Evolutionary conservation across 2,329 filamentous ascomycete species (phyloP), one percentile per base, ranked within the genome.

Genomic region (Lecanicillium sp.): DNA sequence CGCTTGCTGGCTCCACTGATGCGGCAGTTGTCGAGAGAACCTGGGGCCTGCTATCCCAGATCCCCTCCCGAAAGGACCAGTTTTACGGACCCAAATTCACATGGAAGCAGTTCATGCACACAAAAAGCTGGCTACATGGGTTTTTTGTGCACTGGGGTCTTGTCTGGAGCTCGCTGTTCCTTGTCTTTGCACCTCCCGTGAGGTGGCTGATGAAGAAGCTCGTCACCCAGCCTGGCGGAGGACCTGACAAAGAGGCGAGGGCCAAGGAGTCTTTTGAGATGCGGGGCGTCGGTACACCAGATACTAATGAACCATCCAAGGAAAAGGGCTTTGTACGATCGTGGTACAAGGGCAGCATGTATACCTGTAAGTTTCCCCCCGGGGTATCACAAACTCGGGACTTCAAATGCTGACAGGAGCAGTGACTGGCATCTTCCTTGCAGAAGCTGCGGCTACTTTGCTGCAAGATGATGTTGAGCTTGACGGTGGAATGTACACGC

Each of bases 401-500:
- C 11, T 33, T 14, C 30, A 13, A 8, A 22, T 29, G n/a, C n/a
- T 35, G 14, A 37, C 13, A n/a, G 14, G 41, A 20, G 33, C 37
- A 81, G 78, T 85, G 37, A 87, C 83, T 4, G 84, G 71, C 1
- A 52, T 79, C 14, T 66, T 82, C 19, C 52, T 85, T 12, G 70
- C 72, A 2, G 70, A 86, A 49, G 83, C 73, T 11, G 83, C 82
- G 4, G 61, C 73, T 29, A 77, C 78, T 0, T 63, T 89, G 22
- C 61, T 87, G 13, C 67, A 81, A 42, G 79, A 83, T 29, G 69
- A 78, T 12, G 60, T 75, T 11, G 57, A 68, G 27, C 60, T 85
- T 11, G 67, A 67, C 2, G 83, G 83, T 14, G 84, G 83, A 3
- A 63, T 86, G 17, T 75, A 84, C 45, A 89, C 85, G 2, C 78